Percentiles rank a stretch among this genome's conserved stretches.
These are phyloP conservation scores for Pythium myriotylum DNA, from an alignment of 352 stramenopile species.

Conservation along the genomic window DNA sequence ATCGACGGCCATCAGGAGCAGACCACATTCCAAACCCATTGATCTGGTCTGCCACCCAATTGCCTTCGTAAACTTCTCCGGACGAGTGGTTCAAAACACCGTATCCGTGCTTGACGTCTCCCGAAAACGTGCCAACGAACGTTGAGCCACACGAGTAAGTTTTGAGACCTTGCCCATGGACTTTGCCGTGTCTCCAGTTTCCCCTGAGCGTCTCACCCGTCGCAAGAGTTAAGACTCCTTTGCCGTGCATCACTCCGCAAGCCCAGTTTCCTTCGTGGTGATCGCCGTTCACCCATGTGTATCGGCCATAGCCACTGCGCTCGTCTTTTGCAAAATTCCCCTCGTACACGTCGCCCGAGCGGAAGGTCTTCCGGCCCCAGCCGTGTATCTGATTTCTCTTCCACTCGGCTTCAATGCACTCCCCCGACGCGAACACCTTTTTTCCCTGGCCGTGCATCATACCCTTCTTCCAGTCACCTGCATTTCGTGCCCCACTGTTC, in stretches of 20 bases:
- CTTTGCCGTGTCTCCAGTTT: slow-evolving; percentile 45
- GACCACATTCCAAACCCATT: slow-evolving; percentile 72
- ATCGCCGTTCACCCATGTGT: slow-evolving; percentile 74
- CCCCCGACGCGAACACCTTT: slow-evolving; percentile 62
- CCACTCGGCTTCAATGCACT: slow-evolving; percentile 69
- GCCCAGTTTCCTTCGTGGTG: slow-evolving; percentile 63
- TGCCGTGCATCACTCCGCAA: slow-evolving; percentile 64
- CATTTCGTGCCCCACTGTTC: no score
- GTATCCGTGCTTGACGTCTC: slow-evolving; percentile 49
- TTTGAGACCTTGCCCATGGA: slow-evolving; percentile 53
- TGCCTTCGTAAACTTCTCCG: slow-evolving; percentile 71
- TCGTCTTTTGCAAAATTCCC: slow-evolving; percentile 65
- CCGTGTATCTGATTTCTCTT: slow-evolving; percentile 63
- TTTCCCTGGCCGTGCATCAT: slow-evolving; percentile 79
- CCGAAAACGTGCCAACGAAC: slow-evolving; percentile 57
- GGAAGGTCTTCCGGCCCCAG: slow-evolving; percentile 63
- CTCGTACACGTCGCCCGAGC: slow-evolving; percentile 69
- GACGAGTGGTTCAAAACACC: slow-evolving; percentile 58
- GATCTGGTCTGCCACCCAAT: slow-evolving; percentile 52
- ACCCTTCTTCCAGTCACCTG: slow-evolving; percentile 77
- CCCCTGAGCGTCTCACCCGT: slow-evolving; percentile 45
- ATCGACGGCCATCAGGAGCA: slow-evolving; percentile 42
- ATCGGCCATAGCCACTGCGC: slow-evolving; percentile 65
- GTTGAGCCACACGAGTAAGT: slow-evolving; percentile 57
- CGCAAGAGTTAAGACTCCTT: slow-evolving; percentile 48